A percentile compares a stretch with the other conserved stretches of the same genome.
phyloP scores from a whole-genome alignment of 768 basidiomycete genomes.

The Gloeophyllum trabeum region DNA sequence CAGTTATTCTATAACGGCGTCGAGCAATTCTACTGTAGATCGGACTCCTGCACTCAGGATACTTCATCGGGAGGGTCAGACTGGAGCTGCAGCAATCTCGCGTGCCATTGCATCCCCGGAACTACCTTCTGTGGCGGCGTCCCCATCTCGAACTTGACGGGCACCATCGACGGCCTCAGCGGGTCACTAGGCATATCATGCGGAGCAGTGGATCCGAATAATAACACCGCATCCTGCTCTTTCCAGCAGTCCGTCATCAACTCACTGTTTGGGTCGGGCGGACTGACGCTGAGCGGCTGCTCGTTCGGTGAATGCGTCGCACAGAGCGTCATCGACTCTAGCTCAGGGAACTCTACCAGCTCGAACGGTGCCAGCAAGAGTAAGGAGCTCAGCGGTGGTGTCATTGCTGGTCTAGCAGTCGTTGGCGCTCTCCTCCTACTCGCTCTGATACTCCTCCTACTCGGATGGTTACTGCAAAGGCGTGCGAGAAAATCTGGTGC shows the following conservation, averaged over 20 bases:
- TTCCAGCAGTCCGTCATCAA: slow-evolving; percentile 71
- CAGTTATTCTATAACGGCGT: slow-evolving; percentile 73
- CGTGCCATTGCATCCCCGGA: slow-evolving; percentile 60
- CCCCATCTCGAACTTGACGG: slow-evolving; percentile 34
- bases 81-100: slow-evolving; percentile 66
- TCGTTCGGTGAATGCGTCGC: slow-evolving; percentile 83
- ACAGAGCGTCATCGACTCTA: slow-evolving; percentile 64
- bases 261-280: slow-evolving; percentile 57
- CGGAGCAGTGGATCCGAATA: slow-evolving; percentile 28
- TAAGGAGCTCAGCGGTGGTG: slow-evolving; percentile 56
- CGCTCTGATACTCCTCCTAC: slow-evolving; percentile 44
- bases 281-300: slow-evolving; percentile 67
- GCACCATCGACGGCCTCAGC: slow-evolving; percentile 49
- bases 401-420: slow-evolving; percentile 84
- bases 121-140: slow-evolving; percentile 68
- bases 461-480: slow-evolving; percentile 53
- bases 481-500: slow-evolving; percentile 38
- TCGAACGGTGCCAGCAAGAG: slow-evolving; percentile 12
- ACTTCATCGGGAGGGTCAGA: slow-evolving; percentile 28
- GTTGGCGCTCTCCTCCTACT: slow-evolving; percentile 56
- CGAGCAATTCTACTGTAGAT: slow-evolving; percentile 83
- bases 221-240: slow-evolving; percentile 46
- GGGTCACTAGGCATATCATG: slow-evolving; percentile 68
- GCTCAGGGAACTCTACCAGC: slow-evolving; percentile 24
- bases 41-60: slow-evolving; percentile 58